Evolutionary conservation across 805 yeast species (phyloP).

Genomic region (Lipomyces oligophaga): DNA sequence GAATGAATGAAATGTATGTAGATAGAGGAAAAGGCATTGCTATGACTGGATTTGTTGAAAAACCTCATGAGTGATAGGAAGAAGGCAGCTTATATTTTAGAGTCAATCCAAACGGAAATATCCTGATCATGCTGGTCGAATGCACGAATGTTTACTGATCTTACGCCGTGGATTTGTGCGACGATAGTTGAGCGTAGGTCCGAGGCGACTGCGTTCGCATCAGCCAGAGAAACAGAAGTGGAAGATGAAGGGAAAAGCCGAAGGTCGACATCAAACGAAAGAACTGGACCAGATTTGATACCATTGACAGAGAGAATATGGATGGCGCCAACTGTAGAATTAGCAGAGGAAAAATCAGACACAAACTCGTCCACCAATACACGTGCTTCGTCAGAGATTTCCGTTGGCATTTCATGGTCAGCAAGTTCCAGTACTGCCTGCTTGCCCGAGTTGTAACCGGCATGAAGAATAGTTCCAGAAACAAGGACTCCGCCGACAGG

Average conservation of each 20-base stretch:
- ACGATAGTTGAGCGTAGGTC: slow-evolving; percentile 8
- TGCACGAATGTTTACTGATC: slow-evolving; percentile 14
- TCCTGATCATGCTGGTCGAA: slow-evolving; percentile 17
- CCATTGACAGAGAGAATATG: slow-evolving; percentile 13
- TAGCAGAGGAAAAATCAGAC: not conserved
- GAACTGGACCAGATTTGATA: slow-evolving; percentile 24
- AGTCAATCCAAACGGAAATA: slow-evolving; percentile 13
- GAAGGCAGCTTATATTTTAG: not conserved
- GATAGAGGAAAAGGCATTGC: no score
- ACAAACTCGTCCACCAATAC: slow-evolving; percentile 2
- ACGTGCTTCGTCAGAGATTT: slow-evolving; percentile 8
- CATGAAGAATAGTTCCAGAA: slow-evolving; percentile 73
- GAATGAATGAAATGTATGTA: no score
- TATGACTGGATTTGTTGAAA: no score
- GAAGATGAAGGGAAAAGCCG: slow-evolving; percentile 3
- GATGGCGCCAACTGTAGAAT: not conserved
- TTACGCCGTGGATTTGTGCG: slow-evolving; percentile 10
- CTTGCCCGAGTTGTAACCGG: slow-evolving; percentile 73
- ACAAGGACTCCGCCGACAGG: slow-evolving; percentile 89
- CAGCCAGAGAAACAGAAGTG: slow-evolving; percentile 3
- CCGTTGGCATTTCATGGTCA: slow-evolving; percentile 47
- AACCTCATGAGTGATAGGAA: no score
- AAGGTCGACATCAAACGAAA: slow-evolving; percentile 19
- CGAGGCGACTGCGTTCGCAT: slow-evolving; percentile 17
- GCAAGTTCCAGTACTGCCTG: slow-evolving; percentile 70